These are phyloP conservation scores for Punica granatum DNA, from an alignment of 345 rosid species.

Conservation along the genomic window DNA sequence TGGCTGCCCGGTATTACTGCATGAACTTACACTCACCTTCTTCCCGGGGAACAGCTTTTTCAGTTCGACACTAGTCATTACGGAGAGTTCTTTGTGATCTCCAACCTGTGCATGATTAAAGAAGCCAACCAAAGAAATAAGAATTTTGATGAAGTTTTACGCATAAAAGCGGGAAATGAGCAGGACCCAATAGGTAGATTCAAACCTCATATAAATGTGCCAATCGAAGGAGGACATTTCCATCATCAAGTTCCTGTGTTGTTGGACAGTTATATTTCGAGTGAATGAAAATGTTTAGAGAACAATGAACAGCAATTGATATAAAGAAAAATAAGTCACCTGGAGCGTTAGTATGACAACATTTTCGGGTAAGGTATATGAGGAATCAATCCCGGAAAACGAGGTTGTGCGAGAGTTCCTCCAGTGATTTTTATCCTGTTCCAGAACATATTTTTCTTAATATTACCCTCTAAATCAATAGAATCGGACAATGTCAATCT, in stretches of 20 bases:
- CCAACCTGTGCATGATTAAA: constrained; percentile 26
- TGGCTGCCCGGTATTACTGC: neutral
- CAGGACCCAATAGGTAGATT: constrained; percentile 5
- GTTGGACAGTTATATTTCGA: constrained; percentile 3
- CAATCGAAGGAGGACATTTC: constrained; percentile 70
- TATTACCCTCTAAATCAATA: neutral
- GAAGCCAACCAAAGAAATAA: neutral
- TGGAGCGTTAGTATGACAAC: constrained; percentile 77
- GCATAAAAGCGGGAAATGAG: neutral
- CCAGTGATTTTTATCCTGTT: constrained; percentile 62
- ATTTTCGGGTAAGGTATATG: constrained; percentile 75
- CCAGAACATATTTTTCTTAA: constrained; percentile 1
- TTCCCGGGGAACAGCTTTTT: constrained; percentile 37
- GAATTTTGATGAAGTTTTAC: neutral
- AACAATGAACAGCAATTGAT: neutral
- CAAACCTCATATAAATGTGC: constrained; percentile 87
- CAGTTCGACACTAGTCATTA: constrained; percentile 35
- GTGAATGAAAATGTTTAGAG: neutral
- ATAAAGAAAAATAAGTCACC: constrained; percentile 24
- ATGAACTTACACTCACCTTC: constrained; percentile 23
- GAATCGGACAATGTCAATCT: neutral
- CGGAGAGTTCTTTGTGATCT: constrained; percentile 49
- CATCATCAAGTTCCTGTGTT: constrained; percentile 67
- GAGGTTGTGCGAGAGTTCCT: constrained; percentile 44
- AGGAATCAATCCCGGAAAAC: constrained; percentile 69